Base-by-base conservation (phyloP, 164 flowering plant genomes). In the Nymphaea colorata region DNA sequence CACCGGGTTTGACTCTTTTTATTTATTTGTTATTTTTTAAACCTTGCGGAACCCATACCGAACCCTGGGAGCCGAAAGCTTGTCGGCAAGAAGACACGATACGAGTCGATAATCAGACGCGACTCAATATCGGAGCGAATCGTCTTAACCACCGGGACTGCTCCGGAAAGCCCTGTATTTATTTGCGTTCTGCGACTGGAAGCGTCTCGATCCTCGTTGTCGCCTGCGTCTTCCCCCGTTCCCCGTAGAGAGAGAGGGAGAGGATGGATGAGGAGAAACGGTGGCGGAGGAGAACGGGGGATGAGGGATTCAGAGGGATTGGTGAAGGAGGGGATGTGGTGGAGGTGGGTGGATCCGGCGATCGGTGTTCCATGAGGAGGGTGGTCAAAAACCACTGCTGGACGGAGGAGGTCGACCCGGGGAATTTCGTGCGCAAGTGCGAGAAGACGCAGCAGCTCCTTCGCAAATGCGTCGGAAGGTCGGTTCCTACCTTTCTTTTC, bases 361-460 rank as follows among this genome's bases (percentile, higher is more conserved):
- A 78, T 3, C 69, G 71, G 4, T 85, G 91, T 76, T 76, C 86
- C 18, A 87, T 82, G 41, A 69, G 83, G 64, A 92, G 75, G 78
- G 74, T 86, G 47, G 85, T 91, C 67, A 77, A 72, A 61, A 77
- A 88, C 36, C 78, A 81, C 61, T 94, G 98, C 90, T 79, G 63
- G 47, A 89, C 91, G 15, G 96, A 91, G 77, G 95, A 91, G 79
- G 84, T 85, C 6, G 96, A 89, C 76, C 87, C 93, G 4, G 97
- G 97, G 4, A 91, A 82, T 67, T 89, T 91, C 76, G 55, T 94
- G 43, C 71, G 90, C 53, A 94, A 85, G 79, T 94, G 96, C 76
- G 88, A 88, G 87, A 91, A 84, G 64, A 87, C 86, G 12, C 89
- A 90, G 64, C 73, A 88, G 83, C 60, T 86, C 64, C 81, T 93